Evolutionary conservation across 192 early-diverging fungal species (phyloP).

Genomic region (Mortierella antarctica): DNA sequence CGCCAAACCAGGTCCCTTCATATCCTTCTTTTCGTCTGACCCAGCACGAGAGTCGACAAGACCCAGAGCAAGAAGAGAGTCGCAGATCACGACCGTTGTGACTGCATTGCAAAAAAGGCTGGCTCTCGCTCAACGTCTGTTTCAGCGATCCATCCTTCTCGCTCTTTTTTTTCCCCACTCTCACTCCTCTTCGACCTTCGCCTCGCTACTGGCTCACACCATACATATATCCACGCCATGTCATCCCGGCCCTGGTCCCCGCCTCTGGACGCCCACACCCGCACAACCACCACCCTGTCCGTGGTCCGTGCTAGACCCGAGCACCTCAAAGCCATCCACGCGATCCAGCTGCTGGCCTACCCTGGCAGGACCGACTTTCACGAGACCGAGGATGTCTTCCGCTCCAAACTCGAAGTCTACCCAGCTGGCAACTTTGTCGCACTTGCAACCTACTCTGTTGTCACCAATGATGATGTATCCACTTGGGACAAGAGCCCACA

Average conservation of each 20-base stretch:
- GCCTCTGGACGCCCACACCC: constrained; percentile 32
- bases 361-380: constrained; percentile 20
- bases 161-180: too few species aligned
- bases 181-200: too few species aligned
- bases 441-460: constrained; percentile 31
- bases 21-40: too few species aligned
- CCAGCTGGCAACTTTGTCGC: constrained; percentile 51
- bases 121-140: too few species aligned
- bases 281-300: constrained; percentile 19
- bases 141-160: too few species aligned
- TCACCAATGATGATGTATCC: constrained; percentile 38
- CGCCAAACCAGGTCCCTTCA: too few species aligned
- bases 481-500: constrained; percentile 11
- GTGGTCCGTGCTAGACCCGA: constrained; percentile 27
- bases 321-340: constrained; percentile 27
- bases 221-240: too few species aligned
- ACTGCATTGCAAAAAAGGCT: background rate
- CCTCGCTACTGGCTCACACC: too few species aligned
- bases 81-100: too few species aligned
- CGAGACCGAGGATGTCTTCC: constrained; percentile 34
- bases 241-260: constrained; percentile 27
- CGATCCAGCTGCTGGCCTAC: constrained; percentile 36
- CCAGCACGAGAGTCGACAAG: too few species aligned
- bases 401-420: constrained; percentile 32
- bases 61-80: too few species aligned